A percentile compares a stretch with the other conserved stretches of the same genome.
These are phyloP conservation scores for Heliophila coronopifolia DNA, from an alignment of 441 rosid species.

Conservation along the genomic window DNA sequence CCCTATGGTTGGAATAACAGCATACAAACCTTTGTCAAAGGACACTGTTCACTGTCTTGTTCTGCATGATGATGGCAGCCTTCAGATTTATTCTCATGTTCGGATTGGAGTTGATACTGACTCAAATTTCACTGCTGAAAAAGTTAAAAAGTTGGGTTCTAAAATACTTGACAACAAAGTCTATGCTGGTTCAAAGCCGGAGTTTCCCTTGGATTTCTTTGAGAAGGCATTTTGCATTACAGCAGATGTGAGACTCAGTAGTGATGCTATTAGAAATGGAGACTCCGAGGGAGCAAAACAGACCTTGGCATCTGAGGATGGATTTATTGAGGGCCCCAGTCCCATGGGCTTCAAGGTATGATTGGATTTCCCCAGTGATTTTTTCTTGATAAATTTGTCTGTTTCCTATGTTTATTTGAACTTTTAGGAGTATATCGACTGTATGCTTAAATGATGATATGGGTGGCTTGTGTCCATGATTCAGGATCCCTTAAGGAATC, in stretches of 20 bases:
- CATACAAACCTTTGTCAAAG: constrained; percentile 94
- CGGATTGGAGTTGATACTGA: constrained; percentile 62
- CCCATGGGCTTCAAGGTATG: constrained; percentile 93
- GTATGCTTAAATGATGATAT: not conserved
- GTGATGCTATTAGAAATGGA: constrained; percentile 92
- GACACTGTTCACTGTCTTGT: constrained; percentile 93
- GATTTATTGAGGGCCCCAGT: constrained; percentile 88
- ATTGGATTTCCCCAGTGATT: constrained; percentile 1
- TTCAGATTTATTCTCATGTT: constrained; percentile 87
- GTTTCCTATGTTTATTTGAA: not conserved
- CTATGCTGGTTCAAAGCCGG: constrained; percentile 80
- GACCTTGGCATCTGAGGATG: constrained; percentile 91
- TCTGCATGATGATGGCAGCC: constrained; percentile 99
- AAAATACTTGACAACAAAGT: constrained; percentile 84
- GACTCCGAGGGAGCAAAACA: constrained; percentile 96
- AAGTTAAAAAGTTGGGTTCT: constrained; percentile 83
- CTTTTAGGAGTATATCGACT: constrained; percentile 4
- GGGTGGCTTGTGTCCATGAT: constrained; percentile 4
- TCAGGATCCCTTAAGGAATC: not conserved
- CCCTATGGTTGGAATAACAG: constrained; percentile 87
- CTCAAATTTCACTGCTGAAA: constrained; percentile 71
- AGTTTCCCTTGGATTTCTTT: constrained; percentile 97
- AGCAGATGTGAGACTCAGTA: constrained; percentile 87
- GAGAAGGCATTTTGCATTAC: constrained; percentile 96
- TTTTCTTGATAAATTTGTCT: constrained; percentile 16